These are phyloP conservation scores for Cladosporium colombiae DNA, from an alignment of 2,329 filamentous ascomycete species.

Conservation along the genomic window DNA sequence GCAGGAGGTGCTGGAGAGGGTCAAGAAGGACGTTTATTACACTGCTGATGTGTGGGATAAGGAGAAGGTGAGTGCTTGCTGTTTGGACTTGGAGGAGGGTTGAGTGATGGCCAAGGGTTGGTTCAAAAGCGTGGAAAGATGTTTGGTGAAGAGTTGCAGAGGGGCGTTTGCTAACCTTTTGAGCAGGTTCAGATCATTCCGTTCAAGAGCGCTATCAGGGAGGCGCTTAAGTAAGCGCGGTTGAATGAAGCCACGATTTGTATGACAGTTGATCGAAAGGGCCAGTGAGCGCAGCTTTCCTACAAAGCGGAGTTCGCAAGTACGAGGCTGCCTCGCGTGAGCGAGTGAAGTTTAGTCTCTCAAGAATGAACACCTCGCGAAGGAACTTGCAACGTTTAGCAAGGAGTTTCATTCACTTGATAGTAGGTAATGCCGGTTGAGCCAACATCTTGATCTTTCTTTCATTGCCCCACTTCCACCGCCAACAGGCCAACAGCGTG, in stretches of 20 bases:
- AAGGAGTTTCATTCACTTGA: too few species aligned
- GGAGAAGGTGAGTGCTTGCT: constrained; percentile 42
- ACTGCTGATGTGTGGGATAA: constrained; percentile 75
- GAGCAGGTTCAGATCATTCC: constrained; percentile 47
- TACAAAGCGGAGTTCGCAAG: too few species aligned
- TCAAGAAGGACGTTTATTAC: constrained; percentile 74
- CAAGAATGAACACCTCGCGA: too few species aligned
- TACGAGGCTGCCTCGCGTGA: too few species aligned
- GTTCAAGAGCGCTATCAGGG: constrained; percentile 50
- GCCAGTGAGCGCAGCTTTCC: too few species aligned
- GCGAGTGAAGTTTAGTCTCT: too few species aligned
- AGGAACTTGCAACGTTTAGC: too few species aligned
- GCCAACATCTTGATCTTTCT: too few species aligned
- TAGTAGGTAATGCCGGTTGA: too few species aligned
- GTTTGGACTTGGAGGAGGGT: not conserved
- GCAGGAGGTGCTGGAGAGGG: constrained; percentile 66
- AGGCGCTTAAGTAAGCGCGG: constrained; percentile 32
- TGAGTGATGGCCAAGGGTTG: not conserved
- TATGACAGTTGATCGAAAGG: not conserved
- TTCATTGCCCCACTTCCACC: too few species aligned
- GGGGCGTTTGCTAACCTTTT: constrained; percentile 12
- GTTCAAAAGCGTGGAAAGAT: too few species aligned
- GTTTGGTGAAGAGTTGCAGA: not conserved
- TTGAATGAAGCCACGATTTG: not conserved
- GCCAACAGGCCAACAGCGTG: too few species aligned